Evolutionary conservation across 495 filamentous ascomycete genomes (phyloP).

Genomic region (Penicillium roqueforti): DNA sequence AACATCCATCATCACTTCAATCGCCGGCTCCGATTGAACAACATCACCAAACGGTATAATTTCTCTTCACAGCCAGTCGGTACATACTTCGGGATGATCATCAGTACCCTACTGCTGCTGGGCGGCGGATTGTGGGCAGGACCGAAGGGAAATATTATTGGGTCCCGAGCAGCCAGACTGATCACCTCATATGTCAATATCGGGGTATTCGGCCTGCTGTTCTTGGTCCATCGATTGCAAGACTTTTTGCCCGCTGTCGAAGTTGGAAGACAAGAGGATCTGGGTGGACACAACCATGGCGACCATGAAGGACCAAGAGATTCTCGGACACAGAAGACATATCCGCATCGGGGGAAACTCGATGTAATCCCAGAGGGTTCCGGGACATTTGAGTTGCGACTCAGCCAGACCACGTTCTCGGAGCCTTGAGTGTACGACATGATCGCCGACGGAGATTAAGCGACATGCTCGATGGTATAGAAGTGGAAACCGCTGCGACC

Average conservation of each 20-base stretch:
- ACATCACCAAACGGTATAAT: conserved; percentile 38
- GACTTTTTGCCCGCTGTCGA: conserved; percentile 4
- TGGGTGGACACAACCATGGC: background rate
- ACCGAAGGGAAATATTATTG: conserved; percentile 39
- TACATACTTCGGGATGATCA: conserved; percentile 44
- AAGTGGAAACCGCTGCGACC: background rate
- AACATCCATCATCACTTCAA: conserved; percentile 55
- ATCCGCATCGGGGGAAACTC: background rate
- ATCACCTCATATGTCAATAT: conserved; percentile 60
- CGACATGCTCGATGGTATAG: background rate
- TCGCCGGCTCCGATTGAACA: conserved; percentile 39
- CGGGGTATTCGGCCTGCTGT: conserved; percentile 50
- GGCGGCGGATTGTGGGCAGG: conserved; percentile 54
- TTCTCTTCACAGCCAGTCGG: conserved; percentile 50
- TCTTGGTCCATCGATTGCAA: conserved; percentile 15
- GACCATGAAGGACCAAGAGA: background rate
- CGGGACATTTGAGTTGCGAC: conserved; percentile 1
- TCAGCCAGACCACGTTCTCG: conserved; percentile 6
- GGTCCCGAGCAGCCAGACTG: conserved; percentile 39
- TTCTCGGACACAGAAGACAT: background rate
- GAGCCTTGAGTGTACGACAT: conserved; percentile 1
- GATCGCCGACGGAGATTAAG: background rate
- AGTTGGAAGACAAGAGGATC: conserved; percentile 2
- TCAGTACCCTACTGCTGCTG: conserved; percentile 46
- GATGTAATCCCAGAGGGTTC: background rate